These are phyloP conservation scores for Pichia sp. DNA, from an alignment of 1,139 yeast genomes.

Conservation along the genomic window DNA sequence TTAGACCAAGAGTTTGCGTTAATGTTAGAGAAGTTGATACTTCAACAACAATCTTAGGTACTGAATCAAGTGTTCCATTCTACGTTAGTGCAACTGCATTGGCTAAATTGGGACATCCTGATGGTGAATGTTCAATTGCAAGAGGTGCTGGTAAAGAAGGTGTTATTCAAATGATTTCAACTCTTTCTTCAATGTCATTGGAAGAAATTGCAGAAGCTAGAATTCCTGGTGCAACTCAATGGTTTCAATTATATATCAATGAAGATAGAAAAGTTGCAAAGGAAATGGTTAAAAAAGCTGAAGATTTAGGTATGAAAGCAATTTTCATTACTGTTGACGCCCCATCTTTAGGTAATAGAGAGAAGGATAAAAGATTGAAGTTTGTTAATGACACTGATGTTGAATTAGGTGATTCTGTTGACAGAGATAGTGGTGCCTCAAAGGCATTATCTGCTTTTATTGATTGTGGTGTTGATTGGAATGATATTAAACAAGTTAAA, in stretches of 20 bases:
- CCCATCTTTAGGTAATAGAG: slow-evolving; percentile 90
- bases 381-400: slow-evolving; percentile 54
- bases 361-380: slow-evolving; percentile 51
- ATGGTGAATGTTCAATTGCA: slow-evolving; percentile 75
- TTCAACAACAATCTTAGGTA: slow-evolving; percentile 46
- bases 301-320: slow-evolving; percentile 67
- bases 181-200: slow-evolving; percentile 67
- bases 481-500: slow-evolving; percentile 51
- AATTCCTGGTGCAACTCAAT: slow-evolving; percentile 53
- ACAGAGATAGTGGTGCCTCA: slow-evolving; percentile 78
- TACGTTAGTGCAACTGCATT: slow-evolving; percentile 77
- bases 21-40: slow-evolving; percentile 48
- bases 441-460: slow-evolving; percentile 79
- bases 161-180: slow-evolving; percentile 75
- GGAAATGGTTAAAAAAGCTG: slow-evolving; percentile 63
- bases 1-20: slow-evolving; percentile 73
- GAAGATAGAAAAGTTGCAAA: slow-evolving; percentile 57
- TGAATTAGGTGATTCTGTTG: slow-evolving; percentile 41
- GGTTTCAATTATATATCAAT: slow-evolving; percentile 90
- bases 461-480: slow-evolving; percentile 71
- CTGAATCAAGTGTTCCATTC: slow-evolving; percentile 53
- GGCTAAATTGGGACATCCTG: slow-evolving; percentile 74
- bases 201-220: slow-evolving; percentile 65
- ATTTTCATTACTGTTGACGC: slow-evolving; percentile 89
- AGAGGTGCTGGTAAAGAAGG: slow-evolving; percentile 63